Evolutionary conservation across 2,329 filamentous ascomycete genomes (phyloP), one percentile per base, ranked within the genome.

Genomic region (Bipolaris sorokiniana): DNA sequence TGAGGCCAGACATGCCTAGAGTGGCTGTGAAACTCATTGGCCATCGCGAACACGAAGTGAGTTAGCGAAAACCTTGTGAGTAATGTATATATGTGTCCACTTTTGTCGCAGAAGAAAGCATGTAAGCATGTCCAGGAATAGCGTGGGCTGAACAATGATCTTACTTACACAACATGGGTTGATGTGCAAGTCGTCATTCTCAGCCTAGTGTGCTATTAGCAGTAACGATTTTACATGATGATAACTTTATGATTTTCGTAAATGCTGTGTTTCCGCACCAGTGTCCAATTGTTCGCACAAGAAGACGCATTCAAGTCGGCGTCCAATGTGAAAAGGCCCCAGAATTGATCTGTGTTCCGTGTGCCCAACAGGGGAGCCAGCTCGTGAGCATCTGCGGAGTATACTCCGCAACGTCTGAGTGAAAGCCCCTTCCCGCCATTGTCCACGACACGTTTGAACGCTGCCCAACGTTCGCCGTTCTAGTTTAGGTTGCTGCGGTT

Each of bases 401-500:
- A 34, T 26, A 40, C 48, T 46, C 53, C 48, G 53, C 31, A 40
- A 11, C 31, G 26, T 15, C 40, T 31, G 11, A 34, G 20, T 33
- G 28, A 38, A n/a, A 36, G 22, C 16, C 22, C 28, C 11, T 31
- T 44, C 48, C 44, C 26, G 37, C 23, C 42, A 26, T 34, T 23
- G 22, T 41, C 34, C 23, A 38, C 41, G 34, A 18, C 16, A 18
- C 33, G 34, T 33, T 9, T 7, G 23, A 26, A 46, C 36, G 48
- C 41, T 33, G 53, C 48, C 53, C 48, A 55, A 55, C 48, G 26
- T 44, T 20, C 34, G 41, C 53, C 42, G 42, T 46, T 46, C 42
- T 20, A 13, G n/a, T 28, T 18, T 45, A 18, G 28, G 9, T 23
- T 41, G 44, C 28, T 47, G 44, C 28, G 28, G 28, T 47, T 34